A percentile compares a stretch with the other conserved stretches of the same genome.
These are phyloP conservation scores for Xylariaceae sp. DNA, from an alignment of 2,329 filamentous ascomycete genomes.

Conservation along the genomic window DNA sequence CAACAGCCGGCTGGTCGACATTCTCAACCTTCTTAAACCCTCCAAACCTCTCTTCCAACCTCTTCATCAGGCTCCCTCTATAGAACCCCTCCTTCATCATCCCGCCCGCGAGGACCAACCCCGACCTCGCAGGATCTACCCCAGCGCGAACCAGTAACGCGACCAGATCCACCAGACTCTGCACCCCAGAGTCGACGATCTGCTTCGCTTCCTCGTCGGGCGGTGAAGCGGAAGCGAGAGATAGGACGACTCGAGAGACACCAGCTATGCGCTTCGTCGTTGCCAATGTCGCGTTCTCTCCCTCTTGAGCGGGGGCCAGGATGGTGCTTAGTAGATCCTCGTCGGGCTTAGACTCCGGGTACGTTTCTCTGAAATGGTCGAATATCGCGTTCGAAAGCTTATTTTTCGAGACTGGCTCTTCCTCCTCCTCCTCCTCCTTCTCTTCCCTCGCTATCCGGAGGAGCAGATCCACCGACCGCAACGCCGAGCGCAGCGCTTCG, in stretches of 20 bases:
- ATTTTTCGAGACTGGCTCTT: neutral
- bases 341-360: slow-evolving; percentile 5
- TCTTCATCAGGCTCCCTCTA: neutral
- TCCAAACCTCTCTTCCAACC: slow-evolving; percentile 5
- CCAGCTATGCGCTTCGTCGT: slow-evolving; percentile 9
- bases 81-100: slow-evolving; percentile 10
- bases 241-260: slow-evolving; percentile 10
- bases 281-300: neutral
- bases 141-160: slow-evolving; percentile 1
- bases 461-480: slow-evolving; percentile 6
- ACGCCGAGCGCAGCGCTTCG: slow-evolving; percentile 8
- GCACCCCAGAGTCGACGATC: slow-evolving; percentile 4
- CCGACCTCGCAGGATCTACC: slow-evolving; percentile 3
- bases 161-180: slow-evolving; percentile 6
- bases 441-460: no score
- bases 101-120: slow-evolving; percentile 12
- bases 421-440: neutral
- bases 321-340: slow-evolving; percentile 9
- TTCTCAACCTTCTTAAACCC: slow-evolving; percentile 4
- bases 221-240: slow-evolving; percentile 3
- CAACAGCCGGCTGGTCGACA: slow-evolving; percentile 6
- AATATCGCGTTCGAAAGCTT: slow-evolving; percentile 4
- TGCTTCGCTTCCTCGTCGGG: slow-evolving; percentile 8
- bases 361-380: slow-evolving; percentile 5
- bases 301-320: slow-evolving; percentile 4